Evolutionary conservation across 2,329 filamentous ascomycete genomes (phyloP).

Genomic region (Aureobasidium namibiae): DNA sequence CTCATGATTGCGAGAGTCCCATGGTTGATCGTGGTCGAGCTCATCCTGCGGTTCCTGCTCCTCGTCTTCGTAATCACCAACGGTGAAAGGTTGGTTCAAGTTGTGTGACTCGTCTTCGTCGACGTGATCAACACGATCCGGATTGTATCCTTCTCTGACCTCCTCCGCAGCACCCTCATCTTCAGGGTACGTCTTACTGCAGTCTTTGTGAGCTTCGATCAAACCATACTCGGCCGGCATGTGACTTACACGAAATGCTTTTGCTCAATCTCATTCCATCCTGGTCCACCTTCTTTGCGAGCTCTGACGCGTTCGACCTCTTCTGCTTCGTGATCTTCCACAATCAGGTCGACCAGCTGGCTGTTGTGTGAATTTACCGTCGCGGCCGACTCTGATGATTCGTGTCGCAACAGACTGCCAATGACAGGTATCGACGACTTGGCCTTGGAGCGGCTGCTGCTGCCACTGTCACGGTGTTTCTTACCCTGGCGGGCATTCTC

Average conservation of each 20-base stretch:
- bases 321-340: slow-evolving; percentile 56
- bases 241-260: slow-evolving; percentile 47
- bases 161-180: slow-evolving; percentile 40
- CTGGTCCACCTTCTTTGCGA: slow-evolving; percentile 53
- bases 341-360: slow-evolving; percentile 59
- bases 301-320: slow-evolving; percentile 53
- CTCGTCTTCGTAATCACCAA: slow-evolving; percentile 34
- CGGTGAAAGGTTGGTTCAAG: slow-evolving; percentile 35
- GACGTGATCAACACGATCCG: slow-evolving; percentile 35
- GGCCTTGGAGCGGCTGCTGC: slow-evolving; percentile 25
- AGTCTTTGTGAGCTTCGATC: neutral
- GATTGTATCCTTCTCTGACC: slow-evolving; percentile 48
- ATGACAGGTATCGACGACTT: slow-evolving; percentile 27
- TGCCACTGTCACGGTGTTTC: slow-evolving; percentile 27
- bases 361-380: slow-evolving; percentile 45
- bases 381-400: slow-evolving; percentile 35
- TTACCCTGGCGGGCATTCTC: slow-evolving; percentile 34
- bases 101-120: slow-evolving; percentile 37
- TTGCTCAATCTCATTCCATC: slow-evolving; percentile 49
- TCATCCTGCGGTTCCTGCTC: slow-evolving; percentile 25
- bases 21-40: slow-evolving; percentile 35
- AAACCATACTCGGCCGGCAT: too few relatives aligned
- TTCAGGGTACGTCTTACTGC: slow-evolving; percentile 35
- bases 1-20: slow-evolving; percentile 31
- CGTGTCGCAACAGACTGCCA: slow-evolving; percentile 34